Base-by-base conservation (phyloP, 306 rosid genomes). In the Castanea sativa region DNA sequence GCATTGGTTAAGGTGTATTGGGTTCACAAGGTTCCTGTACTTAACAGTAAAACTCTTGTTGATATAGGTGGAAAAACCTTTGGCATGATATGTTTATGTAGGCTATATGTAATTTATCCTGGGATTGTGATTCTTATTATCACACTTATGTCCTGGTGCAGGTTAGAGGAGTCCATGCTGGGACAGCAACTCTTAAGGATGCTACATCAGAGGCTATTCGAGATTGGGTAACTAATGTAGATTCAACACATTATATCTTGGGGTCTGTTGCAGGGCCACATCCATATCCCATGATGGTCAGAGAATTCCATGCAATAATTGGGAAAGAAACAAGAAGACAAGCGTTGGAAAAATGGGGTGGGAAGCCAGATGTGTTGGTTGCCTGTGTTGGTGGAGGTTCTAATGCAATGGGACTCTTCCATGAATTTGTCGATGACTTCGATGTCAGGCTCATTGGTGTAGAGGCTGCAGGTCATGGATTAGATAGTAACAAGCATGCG, bases 181-280 rank as follows among this genome's bases (percentile, higher is more conserved):
- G 99, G 59, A 95, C 99, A 72, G 99, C 99, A 3, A 95, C 99
- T 5, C 86, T 95, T 67, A 95, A 95, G 89, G 99, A 95, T 83
- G 99, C 99, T 51, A 95, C 99, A 13, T 95, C 99, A 27, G 98
- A 95, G 80, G 98, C 99, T 59, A 95, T 95, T 43, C 90, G 99
- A 87, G 97, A 95, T 61, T 95, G 99, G 99, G 99, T 95, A 83
- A 92, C 99, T 33, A 92, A 95, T 71, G 99, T 95, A 4, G 98
- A 95, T 87, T 92, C 99, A n/a, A 95, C 99, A 75, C 99, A 95
- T 84, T 95, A 95, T 75, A 92, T 95, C 80, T 84, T 95, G 89
- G 99, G 99, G 56, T 95, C 99, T 55, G 98, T 95, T 76, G 99
- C 99, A 2, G 99, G 99, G 27, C 99, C 99, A 1, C 99, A 95